Conservation (phyloP, 2,329 filamentous ascomycete species). For the Stagonosporopsis cucurbitacearum region DNA sequence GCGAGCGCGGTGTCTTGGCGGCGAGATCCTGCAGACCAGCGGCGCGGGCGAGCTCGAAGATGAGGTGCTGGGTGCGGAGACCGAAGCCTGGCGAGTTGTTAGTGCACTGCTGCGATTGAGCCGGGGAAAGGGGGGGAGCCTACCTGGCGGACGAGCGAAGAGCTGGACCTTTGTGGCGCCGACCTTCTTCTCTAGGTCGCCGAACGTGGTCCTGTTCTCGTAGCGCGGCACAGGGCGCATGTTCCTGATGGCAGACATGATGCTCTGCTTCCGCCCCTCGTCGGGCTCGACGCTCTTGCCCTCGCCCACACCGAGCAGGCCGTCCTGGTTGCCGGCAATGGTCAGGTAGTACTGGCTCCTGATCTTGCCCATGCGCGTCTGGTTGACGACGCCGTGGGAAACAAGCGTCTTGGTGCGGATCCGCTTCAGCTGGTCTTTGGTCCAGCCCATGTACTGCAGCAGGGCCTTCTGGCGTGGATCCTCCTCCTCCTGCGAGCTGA, state of each 20-base stretch:
- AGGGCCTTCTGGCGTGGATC: conserved; percentile 59
- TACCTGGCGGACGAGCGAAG: conserved; percentile 85
- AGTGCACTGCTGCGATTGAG: neutral
- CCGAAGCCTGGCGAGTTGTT: conserved; percentile 75
- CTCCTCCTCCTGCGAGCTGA: conserved; percentile 48
- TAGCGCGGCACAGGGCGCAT: conserved; percentile 93
- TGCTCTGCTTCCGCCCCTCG: conserved; percentile 74
- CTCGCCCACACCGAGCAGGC: conserved; percentile 85
- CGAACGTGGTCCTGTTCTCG: conserved; percentile 90
- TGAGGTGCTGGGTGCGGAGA: conserved; percentile 85
- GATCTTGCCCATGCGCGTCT: conserved; percentile 96
- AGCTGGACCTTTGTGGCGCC: conserved; percentile 86
- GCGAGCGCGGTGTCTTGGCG: conserved; percentile 79
- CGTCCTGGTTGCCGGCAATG: conserved; percentile 86
- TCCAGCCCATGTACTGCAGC: conserved; percentile 64
- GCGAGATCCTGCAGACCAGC: conserved; percentile 87
- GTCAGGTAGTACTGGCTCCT: conserved; percentile 75
- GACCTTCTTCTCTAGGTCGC: conserved; percentile 81
- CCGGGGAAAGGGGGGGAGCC: conserved; percentile 32
- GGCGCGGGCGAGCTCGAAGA: conserved; percentile 92
- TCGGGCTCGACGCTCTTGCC: conserved; percentile 80
- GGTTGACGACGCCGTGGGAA: conserved; percentile 78
- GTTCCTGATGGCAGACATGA: conserved; percentile 83
- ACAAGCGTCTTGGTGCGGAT: conserved; percentile 77
- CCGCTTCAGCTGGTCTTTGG: conserved; percentile 53